Evolutionary conservation across 768 basidiomycete species (phyloP).

Genomic region (Saitozyma podzolica): DNA sequence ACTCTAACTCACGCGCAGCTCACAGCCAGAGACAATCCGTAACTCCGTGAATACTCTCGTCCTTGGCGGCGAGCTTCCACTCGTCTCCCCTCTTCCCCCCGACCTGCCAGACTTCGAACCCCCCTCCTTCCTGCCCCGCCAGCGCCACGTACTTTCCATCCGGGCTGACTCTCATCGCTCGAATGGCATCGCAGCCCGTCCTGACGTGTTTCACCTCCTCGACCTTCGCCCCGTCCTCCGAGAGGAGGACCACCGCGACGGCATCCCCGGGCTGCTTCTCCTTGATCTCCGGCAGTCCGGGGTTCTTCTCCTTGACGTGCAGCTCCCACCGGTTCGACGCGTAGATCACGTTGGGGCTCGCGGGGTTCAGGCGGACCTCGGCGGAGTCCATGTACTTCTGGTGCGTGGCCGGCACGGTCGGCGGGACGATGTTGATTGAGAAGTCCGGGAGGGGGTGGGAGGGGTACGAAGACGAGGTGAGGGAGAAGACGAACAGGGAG

Average conservation of each 20-base stretch:
- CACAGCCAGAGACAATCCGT: constrained; percentile 39
- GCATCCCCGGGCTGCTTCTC: constrained; percentile 37
- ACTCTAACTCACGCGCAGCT: not conserved
- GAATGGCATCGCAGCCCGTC: constrained; percentile 42
- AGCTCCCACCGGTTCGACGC: constrained; percentile 48
- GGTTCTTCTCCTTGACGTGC: constrained; percentile 32
- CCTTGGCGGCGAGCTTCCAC: constrained; percentile 44
- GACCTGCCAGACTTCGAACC: constrained; percentile 45
- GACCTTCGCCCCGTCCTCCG: constrained; percentile 31
- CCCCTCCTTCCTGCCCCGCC: constrained; percentile 46
- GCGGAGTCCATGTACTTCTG: constrained; percentile 39
- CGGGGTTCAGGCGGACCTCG: constrained; percentile 40
- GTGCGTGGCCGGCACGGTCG: constrained; percentile 32
- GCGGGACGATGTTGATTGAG: constrained; percentile 37
- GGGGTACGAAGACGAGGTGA: constrained; percentile 24
- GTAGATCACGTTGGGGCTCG: constrained; percentile 37
- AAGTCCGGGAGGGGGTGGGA: constrained; percentile 34
- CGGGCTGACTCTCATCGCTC: constrained; percentile 43
- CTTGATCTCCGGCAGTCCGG: constrained; percentile 13
- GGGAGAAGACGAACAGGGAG: constrained; percentile 37
- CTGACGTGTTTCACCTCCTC: constrained; percentile 35
- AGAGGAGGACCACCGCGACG: constrained; percentile 42
- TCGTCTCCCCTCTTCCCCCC: constrained; percentile 38
- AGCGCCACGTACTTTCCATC: constrained; percentile 48
- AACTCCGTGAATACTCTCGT: constrained; percentile 35